A percentile compares a stretch with the other conserved stretches of the same genome.
phyloP scores from a whole-genome alignment of 2,329 filamentous ascomycete species.

The Exophiala xenobiotica region DNA sequence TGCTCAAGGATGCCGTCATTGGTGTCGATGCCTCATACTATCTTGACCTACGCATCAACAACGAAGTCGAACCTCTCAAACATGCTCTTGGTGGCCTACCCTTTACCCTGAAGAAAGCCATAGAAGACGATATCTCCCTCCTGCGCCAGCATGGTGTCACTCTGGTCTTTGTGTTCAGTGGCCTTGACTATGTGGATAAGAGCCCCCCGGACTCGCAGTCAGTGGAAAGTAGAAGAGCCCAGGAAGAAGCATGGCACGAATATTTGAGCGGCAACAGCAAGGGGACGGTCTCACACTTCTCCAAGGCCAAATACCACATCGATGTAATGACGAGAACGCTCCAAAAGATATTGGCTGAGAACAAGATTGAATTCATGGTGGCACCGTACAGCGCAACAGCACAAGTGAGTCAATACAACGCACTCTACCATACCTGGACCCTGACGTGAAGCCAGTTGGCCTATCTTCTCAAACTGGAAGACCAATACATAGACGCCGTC shows the following conservation, averaged over 20 bases:
- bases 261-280: slow-evolving; percentile 80
- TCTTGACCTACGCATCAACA: slow-evolving; percentile 73
- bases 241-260: slow-evolving; percentile 78
- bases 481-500: slow-evolving; percentile 69
- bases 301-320: slow-evolving; percentile 55
- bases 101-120: slow-evolving; percentile 70
- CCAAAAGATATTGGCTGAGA: slow-evolving; percentile 68
- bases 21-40: slow-evolving; percentile 91
- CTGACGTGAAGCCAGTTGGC: slow-evolving; percentile 51
- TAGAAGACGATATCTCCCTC: slow-evolving; percentile 71
- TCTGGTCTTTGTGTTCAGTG: slow-evolving; percentile 91
- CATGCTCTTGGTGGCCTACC: slow-evolving; percentile 87
- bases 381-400: slow-evolving; percentile 85
- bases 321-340: slow-evolving; percentile 75
- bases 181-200: slow-evolving; percentile 74
- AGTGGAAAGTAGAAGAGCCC: slow-evolving; percentile 65
- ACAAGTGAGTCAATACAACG: slow-evolving; percentile 60
- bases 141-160: slow-evolving; percentile 69
- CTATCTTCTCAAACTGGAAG: slow-evolving; percentile 61
- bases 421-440: background rate
- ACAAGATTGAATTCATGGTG: slow-evolving; percentile 72
- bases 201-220: slow-evolving; percentile 59
- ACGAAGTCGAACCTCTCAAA: slow-evolving; percentile 80
- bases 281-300: slow-evolving; percentile 74
- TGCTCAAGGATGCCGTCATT: slow-evolving; percentile 72